Percentiles rank a stretch among this genome's conserved stretches.
Evolutionary conservation across 176 grass and related monocot genomes (phyloP).

Genomic region (Triticum turgidum): DNA sequence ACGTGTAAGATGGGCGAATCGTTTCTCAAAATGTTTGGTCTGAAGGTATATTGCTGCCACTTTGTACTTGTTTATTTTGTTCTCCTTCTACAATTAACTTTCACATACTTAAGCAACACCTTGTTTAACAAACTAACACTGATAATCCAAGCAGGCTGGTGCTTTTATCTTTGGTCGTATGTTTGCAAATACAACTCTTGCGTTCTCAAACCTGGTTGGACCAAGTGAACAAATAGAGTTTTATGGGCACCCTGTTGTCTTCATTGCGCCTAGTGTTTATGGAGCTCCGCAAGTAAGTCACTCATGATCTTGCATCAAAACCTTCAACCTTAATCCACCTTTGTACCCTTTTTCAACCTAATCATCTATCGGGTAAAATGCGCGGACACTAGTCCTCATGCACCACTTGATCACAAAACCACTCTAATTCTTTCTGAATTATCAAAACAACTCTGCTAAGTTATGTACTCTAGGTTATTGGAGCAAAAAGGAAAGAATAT

Average conservation of each 20-base stretch:
- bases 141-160: conserved; percentile 42
- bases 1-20: conserved; percentile 49
- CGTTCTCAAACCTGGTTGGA: conserved; percentile 76
- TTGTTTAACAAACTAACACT: not conserved
- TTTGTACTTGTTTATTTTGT: not conserved
- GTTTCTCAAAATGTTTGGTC: conserved; percentile 57
- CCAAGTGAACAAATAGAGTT: conserved; percentile 66
- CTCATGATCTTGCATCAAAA: not conserved
- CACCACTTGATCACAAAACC: too few species aligned
- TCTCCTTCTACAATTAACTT: not conserved
- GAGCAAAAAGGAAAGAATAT: not conserved
- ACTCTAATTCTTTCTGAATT: too few species aligned
- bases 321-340: not conserved
- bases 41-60: conserved; percentile 25
- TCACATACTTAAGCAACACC: not conserved
- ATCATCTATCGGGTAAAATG: not conserved
- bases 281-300: conserved; percentile 75
- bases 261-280: conserved; percentile 32
- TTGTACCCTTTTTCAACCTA: not conserved
- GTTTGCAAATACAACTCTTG: conserved; percentile 63
- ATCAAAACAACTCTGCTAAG: too few species aligned
- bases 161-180: conserved; percentile 44
- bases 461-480: not conserved
- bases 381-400: too few species aligned
- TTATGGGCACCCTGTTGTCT: conserved; percentile 58